These are phyloP conservation scores for Dillenia turbinata DNA, from an alignment of 164 flowering plant species.

Conservation along the genomic window DNA sequence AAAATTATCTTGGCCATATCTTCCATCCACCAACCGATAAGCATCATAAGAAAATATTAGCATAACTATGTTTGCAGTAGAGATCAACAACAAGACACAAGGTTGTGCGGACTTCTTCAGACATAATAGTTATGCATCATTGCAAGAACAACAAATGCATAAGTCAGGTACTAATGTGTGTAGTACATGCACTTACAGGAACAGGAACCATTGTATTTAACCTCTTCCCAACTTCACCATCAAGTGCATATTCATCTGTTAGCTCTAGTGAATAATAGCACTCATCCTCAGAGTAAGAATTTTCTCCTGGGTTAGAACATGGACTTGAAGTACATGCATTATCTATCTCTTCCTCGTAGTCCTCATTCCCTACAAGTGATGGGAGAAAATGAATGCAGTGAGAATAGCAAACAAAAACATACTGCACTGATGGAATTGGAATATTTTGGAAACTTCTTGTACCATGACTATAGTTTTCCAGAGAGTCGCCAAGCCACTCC, in stretches of 20 bases:
- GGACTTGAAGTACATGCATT: slow-evolving; percentile 25
- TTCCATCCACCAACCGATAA: no score
- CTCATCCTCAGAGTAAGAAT: slow-evolving; percentile 37
- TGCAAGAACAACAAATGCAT: no score
- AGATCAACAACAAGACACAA: no score
- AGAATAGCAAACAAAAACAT: background rate
- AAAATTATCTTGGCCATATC: no score
- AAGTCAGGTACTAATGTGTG: no score
- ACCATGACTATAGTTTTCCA: slow-evolving; percentile 37
- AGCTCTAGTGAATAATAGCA: slow-evolving; percentile 29
- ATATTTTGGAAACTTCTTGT: background rate
- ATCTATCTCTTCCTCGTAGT: slow-evolving; percentile 25
- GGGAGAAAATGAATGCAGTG: no score
- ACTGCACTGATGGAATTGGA: background rate
- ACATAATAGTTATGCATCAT: no score
- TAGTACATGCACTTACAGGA: slow-evolving; percentile 35
- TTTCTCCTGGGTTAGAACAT: slow-evolving; percentile 41
- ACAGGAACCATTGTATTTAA: slow-evolving; percentile 46
- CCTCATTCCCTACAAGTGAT: slow-evolving; percentile 25
- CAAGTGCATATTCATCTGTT: slow-evolving; percentile 37
- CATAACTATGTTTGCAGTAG: no score
- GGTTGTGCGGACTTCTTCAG: no score
- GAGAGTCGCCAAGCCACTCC: slow-evolving; percentile 47
- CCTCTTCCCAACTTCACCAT: slow-evolving; percentile 51
- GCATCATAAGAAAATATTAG: no score